Evolutionary conservation across 2,329 filamentous ascomycete genomes (phyloP), one percentile per base, ranked within the genome.

Genomic region (Aquanectria penicillioides): DNA sequence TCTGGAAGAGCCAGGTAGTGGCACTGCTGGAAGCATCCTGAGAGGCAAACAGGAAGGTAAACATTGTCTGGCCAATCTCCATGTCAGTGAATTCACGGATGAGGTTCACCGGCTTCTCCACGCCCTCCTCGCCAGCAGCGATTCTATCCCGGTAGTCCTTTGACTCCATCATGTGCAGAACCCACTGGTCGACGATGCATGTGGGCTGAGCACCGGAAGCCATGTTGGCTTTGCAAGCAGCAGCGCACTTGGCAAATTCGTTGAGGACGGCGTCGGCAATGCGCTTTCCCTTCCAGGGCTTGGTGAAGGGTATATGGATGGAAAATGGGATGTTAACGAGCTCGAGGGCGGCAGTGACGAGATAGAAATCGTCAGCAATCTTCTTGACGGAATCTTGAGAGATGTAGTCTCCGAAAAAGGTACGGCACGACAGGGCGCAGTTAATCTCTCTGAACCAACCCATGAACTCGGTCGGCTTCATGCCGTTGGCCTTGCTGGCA

Each of bases 331-430:
- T 87, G 76, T 93, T 93, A 78, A 94, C 91, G 18, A 94, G 83
- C 74, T 94, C 91, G 37, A 94, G 83, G 1, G 91, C 90, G 18
- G 88, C 90, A 5, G 91, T 94, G 67, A 91, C 89, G 59, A 88
- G 81, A 74, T 92, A 93, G 74, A 91, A 94, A 75, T 94, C 90
- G 69, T 93, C 87, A 15, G 90, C 88, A 57, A 94, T 91, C 73
- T 84, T 89, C 79, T 91, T 88, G 56, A 94, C 85, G 5, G 86
- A 83, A 59, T 87, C 85, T 37, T 92, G 85, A 8, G 86, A 86
- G 75, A 93, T 92, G 78, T 93, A 93, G 76, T 92, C 85, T 20
- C 91, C 91, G 41, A 93, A 90, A 70, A 94, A 94, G 8, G 91
- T 93, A 43, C 90, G 85, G 78, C 89, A 92, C 7, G 90, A 92